phyloP scores from a whole-genome alignment of 192 early-diverging fungal genomes.

The Pilobolus umbonatus region DNA sequence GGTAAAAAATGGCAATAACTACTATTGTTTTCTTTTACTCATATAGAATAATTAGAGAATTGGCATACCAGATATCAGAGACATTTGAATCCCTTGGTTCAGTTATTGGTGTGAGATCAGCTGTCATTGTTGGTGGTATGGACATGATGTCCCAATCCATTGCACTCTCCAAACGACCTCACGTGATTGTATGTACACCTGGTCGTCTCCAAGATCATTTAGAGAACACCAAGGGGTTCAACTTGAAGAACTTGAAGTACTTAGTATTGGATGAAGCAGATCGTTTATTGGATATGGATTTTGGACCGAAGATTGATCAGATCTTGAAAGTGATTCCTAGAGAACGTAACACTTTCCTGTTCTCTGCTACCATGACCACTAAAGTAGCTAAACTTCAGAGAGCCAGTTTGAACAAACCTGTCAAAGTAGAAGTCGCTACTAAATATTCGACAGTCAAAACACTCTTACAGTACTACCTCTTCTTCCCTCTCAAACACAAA shows the following conservation, averaged over 20 bases:
- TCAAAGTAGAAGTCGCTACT: conserved; percentile 92
- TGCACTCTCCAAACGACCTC: conserved; percentile 91
- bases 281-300: conserved; percentile 90
- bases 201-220: conserved; percentile 94
- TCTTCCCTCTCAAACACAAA: conserved; percentile 95
- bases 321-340: conserved; percentile 88
- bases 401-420: conserved; percentile 85
- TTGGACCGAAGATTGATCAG: conserved; percentile 95
- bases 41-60: conserved; percentile 53
- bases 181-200: conserved; percentile 93
- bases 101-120: conserved; percentile 86
- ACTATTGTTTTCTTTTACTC: conserved; percentile 9
- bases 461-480: conserved; percentile 91
- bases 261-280: conserved; percentile 93
- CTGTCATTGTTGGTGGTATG: conserved; percentile 94
- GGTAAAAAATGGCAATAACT: conserved; percentile 35
- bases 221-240: conserved; percentile 98
- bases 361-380: conserved; percentile 98
- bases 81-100: conserved; percentile 88
- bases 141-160: conserved; percentile 96
- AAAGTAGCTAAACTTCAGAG: conserved; percentile 96
- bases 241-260: conserved; percentile 85
- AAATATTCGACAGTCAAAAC: conserved; percentile 96
- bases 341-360: conserved; percentile 89
- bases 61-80: conserved; percentile 93